Conservation (phyloP, 1,284 basidiomycete genomes). For the Marasmius fiardii region DNA sequence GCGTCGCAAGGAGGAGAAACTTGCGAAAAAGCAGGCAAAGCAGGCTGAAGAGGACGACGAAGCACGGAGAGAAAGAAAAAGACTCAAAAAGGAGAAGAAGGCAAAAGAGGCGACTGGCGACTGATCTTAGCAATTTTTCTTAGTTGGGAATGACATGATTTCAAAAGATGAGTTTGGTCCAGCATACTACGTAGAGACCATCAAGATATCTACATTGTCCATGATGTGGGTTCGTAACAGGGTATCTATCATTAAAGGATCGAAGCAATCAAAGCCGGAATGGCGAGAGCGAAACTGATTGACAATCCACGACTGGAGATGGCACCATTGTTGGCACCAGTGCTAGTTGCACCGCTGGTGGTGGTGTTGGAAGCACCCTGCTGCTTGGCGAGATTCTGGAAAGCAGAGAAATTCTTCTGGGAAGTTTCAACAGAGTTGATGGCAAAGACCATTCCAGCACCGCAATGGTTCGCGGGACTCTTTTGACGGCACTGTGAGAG, state of each 20-base stretch:
- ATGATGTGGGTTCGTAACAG: not conserved
- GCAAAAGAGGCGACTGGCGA: conserved; percentile 42
- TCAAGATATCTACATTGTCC: not conserved
- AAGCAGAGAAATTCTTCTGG: conserved; percentile 40
- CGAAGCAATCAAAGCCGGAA: conserved; percentile 1
- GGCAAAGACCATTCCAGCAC: conserved; percentile 30
- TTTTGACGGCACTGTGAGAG: conserved; percentile 27
- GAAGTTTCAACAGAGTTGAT: conserved; percentile 26
- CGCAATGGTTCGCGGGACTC: conserved; percentile 20
- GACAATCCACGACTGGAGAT: not conserved
- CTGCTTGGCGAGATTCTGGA: conserved; percentile 29
- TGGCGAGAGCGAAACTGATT: not conserved
- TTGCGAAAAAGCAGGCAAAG: conserved; percentile 35
- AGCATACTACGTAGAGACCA: not conserved
- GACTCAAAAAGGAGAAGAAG: conserved; percentile 71
- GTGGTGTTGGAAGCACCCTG: conserved; percentile 18
- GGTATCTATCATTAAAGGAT: conserved; percentile 1
- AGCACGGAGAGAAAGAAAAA: conserved; percentile 56
- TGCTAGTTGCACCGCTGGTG: conserved; percentile 2
- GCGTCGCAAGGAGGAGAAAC: conserved; percentile 54
- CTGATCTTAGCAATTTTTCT: conserved; percentile 1
- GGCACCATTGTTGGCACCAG: not conserved
- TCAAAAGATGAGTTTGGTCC: too few relatives aligned
- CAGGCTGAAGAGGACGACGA: conserved; percentile 52
- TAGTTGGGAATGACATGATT: too few relatives aligned